A percentile compares a stretch with the other conserved stretches of the same genome.
Evolutionary conservation across 31 red algal genomes (phyloP).

Genomic region (Asparagopsis taxiformis): DNA sequence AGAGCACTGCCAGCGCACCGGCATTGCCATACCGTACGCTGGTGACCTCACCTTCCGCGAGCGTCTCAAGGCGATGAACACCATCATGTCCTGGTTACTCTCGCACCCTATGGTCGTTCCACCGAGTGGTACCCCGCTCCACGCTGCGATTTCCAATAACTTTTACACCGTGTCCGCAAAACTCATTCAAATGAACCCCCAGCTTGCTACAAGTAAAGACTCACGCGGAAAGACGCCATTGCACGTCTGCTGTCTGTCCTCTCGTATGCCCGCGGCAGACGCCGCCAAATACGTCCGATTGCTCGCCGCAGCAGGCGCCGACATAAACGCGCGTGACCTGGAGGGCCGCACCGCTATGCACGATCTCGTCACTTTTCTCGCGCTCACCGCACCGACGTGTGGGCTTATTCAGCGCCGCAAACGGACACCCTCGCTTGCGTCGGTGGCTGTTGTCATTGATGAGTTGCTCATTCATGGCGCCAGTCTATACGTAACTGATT

Average conservation of each 20-base stretch:
- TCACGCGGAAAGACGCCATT: constrained; percentile 41
- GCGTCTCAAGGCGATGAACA: constrained; percentile 36
- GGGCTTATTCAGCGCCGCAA: constrained; percentile 33
- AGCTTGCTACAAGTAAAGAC: constrained; percentile 20
- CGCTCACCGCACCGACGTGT: constrained; percentile 7
- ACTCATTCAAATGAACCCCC: constrained; percentile 10
- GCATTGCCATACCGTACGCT: constrained; percentile 27
- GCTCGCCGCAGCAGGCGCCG: not conserved
- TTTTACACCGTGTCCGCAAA: constrained; percentile 16
- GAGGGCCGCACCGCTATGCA: constrained; percentile 24
- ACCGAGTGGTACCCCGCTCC: constrained; percentile 20
- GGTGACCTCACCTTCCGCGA: constrained; percentile 52
- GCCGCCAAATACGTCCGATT: constrained; percentile 13
- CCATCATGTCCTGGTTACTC: constrained; percentile 47
- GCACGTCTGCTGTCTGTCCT: constrained; percentile 20
- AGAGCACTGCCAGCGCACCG: constrained; percentile 50
- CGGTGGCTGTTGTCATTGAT: constrained; percentile 20
- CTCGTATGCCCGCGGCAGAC: constrained; percentile 1
- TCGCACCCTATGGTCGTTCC: constrained; percentile 13
- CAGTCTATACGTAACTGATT: constrained; percentile 21
- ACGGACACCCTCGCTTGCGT: constrained; percentile 3
- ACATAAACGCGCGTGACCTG: constrained; percentile 23
- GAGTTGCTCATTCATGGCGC: constrained; percentile 40
- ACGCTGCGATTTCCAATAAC: constrained; percentile 35
- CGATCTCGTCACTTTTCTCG: constrained; percentile 33